Conservation (phyloP, 768 basidiomycete species). For the Trametopsis cervina region DNA sequence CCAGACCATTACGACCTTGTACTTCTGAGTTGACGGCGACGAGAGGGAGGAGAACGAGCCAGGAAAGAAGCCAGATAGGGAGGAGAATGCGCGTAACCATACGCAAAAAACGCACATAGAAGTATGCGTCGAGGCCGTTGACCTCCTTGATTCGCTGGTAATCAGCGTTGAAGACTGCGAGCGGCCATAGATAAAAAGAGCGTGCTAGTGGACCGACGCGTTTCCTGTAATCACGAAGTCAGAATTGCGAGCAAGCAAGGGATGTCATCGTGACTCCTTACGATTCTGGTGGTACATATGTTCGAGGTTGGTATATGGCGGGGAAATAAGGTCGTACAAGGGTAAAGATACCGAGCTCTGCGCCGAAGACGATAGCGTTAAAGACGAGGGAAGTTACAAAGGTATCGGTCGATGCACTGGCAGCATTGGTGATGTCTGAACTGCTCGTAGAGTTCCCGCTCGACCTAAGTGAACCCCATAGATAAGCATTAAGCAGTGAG, state of each 20-base stretch:
- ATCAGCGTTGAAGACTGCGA: conserved; percentile 54
- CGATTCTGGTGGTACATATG: conserved; percentile 47
- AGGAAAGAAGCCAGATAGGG: conserved; percentile 89
- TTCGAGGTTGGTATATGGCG: conserved; percentile 83
- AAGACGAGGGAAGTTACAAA: conserved; percentile 84
- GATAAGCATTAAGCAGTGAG: too few relatives aligned
- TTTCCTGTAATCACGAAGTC: conserved; percentile 33
- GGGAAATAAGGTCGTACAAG: conserved; percentile 80
- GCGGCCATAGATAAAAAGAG: conserved; percentile 57
- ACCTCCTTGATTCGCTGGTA: conserved; percentile 52
- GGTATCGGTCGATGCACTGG: conserved; percentile 61
- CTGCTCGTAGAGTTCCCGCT: background rate
- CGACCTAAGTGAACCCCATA: too few relatives aligned
- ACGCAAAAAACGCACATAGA: conserved; percentile 84
- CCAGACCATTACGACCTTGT: conserved; percentile 46
- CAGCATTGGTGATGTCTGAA: conserved; percentile 33
- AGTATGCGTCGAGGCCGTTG: conserved; percentile 89
- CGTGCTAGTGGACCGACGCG: conserved; percentile 47
- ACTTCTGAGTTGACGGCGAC: conserved; percentile 47
- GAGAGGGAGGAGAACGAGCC: conserved; percentile 78
- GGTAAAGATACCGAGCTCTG: conserved; percentile 74
- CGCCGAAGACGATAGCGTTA: conserved; percentile 68
- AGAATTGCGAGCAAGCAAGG: background rate
- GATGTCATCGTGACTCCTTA: conserved; percentile 22
- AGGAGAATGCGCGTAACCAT: conserved; percentile 79